Conservation (phyloP, 768 basidiomycete species). For the Boletus sp. region DNA sequence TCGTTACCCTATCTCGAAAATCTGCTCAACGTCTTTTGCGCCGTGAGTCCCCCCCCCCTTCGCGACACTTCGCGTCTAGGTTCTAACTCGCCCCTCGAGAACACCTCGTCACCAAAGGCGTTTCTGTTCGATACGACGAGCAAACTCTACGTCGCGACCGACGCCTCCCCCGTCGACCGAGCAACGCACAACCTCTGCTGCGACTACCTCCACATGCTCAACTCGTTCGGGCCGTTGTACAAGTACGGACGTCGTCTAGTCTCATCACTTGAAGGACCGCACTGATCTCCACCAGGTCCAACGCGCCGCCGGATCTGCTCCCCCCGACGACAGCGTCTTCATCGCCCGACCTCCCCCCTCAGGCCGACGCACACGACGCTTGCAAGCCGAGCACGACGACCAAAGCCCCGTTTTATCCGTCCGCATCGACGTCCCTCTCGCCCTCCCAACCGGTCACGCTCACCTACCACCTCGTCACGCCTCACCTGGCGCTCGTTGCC, state of each 20-base stretch:
- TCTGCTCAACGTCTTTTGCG: too few species aligned
- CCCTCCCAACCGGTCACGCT: conserved; percentile 66
- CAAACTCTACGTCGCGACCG: conserved; percentile 89
- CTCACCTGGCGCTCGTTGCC: conserved; percentile 67
- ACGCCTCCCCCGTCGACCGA: conserved; percentile 87
- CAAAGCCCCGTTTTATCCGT: conserved; percentile 63
- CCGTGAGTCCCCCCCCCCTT: conserved; percentile 39
- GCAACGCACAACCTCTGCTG: conserved; percentile 87
- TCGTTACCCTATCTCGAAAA: too few species aligned
- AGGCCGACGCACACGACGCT: conserved; percentile 3
- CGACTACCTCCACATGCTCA: conserved; percentile 86
- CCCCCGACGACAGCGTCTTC: neutral
- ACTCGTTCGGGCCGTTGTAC: conserved; percentile 83
- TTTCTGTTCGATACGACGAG: conserved; percentile 89
- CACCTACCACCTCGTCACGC: conserved; percentile 79
- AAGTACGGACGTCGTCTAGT: conserved; percentile 45
- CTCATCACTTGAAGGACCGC: neutral
- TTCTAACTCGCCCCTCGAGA: conserved; percentile 43
- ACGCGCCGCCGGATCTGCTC: conserved; percentile 3
- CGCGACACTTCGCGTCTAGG: neutral
- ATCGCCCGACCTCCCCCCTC: neutral
- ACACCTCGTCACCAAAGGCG: conserved; percentile 89
- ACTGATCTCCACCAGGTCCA: conserved; percentile 16
- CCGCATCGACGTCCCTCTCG: conserved; percentile 61
- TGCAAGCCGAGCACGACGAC: conserved; percentile 14